These are phyloP conservation scores for Candida verbasci DNA, from an alignment of 805 yeast species.

Conservation along the genomic window DNA sequence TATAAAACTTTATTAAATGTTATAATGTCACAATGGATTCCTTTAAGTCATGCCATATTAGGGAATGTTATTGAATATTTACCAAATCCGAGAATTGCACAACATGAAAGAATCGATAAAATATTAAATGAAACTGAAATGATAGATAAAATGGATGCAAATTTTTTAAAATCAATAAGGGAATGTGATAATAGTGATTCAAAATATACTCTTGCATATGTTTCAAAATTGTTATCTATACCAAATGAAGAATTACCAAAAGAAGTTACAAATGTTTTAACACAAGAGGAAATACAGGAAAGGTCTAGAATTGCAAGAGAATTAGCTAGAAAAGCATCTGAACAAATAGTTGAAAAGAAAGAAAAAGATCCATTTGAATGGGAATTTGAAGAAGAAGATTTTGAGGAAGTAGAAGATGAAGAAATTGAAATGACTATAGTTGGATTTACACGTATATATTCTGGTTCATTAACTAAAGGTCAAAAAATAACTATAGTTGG, in stretches of 20 bases:
- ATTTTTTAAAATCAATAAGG: slow-evolving; percentile 52
- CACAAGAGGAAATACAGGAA: slow-evolving; percentile 58
- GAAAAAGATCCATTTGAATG: slow-evolving; percentile 43
- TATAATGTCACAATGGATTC: slow-evolving; percentile 90
- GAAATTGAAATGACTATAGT: slow-evolving; percentile 66
- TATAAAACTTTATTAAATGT: slow-evolving; percentile 55
- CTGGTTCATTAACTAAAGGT: slow-evolving; percentile 77
- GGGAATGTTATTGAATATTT: slow-evolving; percentile 79
- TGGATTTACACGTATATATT: slow-evolving; percentile 84
- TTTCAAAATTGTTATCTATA: slow-evolving; percentile 83
- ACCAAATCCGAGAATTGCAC: slow-evolving; percentile 82
- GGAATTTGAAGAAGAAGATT: slow-evolving; percentile 36
- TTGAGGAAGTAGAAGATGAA: slow-evolving; percentile 39
- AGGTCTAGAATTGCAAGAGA: slow-evolving; percentile 61
- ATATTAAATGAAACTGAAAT: slow-evolving; percentile 43
- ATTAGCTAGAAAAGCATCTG: slow-evolving; percentile 66
- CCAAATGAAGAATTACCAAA: slow-evolving; percentile 78
- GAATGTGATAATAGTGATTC: slow-evolving; percentile 73
- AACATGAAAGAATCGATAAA: slow-evolving; percentile 62
- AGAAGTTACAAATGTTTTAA: slow-evolving; percentile 30
- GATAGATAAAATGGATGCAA: slow-evolving; percentile 41
- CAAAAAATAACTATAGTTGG: slow-evolving; percentile 73
- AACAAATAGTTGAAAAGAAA: slow-evolving; percentile 23
- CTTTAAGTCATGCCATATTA: slow-evolving; percentile 80
- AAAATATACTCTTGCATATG: slow-evolving; percentile 55